Percentiles rank a stretch among this genome's conserved stretches.
phyloP scores from a whole-genome alignment of 257 asterid genomes.

The Solanum sparsipilum region DNA sequence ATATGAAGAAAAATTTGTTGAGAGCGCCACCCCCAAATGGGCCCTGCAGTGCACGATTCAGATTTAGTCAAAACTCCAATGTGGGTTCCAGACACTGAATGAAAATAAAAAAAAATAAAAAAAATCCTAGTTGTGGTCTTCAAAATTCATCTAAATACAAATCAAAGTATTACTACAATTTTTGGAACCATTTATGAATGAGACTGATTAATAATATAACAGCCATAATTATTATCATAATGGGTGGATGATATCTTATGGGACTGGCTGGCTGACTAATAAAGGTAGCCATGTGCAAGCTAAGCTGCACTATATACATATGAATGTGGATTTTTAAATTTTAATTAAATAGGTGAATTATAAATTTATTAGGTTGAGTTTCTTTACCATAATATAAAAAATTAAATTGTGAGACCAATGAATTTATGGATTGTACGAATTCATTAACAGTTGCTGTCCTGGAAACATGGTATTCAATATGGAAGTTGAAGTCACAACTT shows the following conservation, averaged over 20 bases:
- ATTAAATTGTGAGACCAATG: not conserved
- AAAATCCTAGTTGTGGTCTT: not conserved
- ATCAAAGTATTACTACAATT: not conserved
- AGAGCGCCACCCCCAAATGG: not conserved
- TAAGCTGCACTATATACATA: not conserved
- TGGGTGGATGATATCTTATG: not conserved
- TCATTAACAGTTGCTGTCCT: not conserved
- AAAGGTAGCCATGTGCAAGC: not conserved
- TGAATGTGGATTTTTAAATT: not conserved
- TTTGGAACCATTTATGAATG: not conserved
- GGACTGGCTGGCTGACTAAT: not conserved
- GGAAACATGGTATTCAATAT: not conserved
- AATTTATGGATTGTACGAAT: not conserved
- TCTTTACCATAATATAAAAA: not conserved
- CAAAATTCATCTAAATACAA: not conserved
- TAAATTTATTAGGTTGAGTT: not conserved
- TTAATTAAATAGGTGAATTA: not conserved
- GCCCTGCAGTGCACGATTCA: rapidly evolving
- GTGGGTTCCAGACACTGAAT: no score
- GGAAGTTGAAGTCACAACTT: not conserved
- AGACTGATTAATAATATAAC: not conserved
- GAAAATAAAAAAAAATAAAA: no score
- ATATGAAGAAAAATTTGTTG: not conserved
- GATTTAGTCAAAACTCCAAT: no score
- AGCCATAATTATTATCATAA: not conserved